Conservation (phyloP, 345 rosid genomes). For the Trapa bicornis region DNA sequence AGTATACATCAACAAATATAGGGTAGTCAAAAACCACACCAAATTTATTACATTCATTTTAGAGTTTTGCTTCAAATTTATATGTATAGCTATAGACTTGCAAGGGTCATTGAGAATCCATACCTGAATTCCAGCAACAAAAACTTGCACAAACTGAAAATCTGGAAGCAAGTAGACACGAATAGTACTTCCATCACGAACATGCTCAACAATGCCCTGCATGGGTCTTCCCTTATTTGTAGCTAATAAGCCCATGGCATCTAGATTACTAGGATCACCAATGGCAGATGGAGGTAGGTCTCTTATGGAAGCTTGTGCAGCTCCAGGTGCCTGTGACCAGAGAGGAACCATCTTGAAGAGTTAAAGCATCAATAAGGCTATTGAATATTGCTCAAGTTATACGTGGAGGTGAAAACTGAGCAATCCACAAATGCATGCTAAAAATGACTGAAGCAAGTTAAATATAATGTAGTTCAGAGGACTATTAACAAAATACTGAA, state of each 20-base stretch:
- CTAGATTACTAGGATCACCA: slow-evolving; percentile 71
- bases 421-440: neutral
- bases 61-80: neutral
- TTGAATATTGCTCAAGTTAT: neutral
- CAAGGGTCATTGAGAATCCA: neutral
- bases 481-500: neutral
- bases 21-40: neutral
- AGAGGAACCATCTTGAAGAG: slow-evolving; percentile 1
- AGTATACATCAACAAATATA: neutral
- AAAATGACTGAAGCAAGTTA: neutral
- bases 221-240: slow-evolving; percentile 77
- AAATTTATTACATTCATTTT: neutral
- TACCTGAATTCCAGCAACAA: slow-evolving; percentile 97
- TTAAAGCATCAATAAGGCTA: neutral
- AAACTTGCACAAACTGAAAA: slow-evolving; percentile 90
- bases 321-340: slow-evolving; percentile 53
- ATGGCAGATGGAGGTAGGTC: slow-evolving; percentile 86
- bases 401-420: neutral
- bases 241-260: slow-evolving; percentile 69
- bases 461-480: neutral
- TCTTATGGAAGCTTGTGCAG: slow-evolving; percentile 71
- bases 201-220: slow-evolving; percentile 91
- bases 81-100: neutral
- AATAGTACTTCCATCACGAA: slow-evolving; percentile 86
- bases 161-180: slow-evolving; percentile 93